Evolutionary conservation across 2,329 filamentous ascomycete species (phyloP).

Genomic region (Phialophora expanda): DNA sequence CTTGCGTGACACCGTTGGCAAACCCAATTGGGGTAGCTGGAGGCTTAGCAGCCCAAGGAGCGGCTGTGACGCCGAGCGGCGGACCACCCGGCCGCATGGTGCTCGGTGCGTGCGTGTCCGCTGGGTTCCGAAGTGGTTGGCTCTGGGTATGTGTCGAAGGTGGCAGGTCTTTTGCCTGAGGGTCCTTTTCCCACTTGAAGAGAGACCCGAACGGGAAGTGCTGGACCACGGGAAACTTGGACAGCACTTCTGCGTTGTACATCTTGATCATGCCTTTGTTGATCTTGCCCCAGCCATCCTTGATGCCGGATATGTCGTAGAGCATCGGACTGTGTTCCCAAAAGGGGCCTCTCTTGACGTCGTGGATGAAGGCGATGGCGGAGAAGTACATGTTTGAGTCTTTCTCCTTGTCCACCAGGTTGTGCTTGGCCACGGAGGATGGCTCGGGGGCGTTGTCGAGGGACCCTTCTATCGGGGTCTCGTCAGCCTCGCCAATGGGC

Average conservation of each 20-base stretch:
- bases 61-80: slow-evolving; percentile 30
- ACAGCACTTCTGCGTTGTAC: slow-evolving; percentile 95
- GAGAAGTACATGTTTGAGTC: slow-evolving; percentile 86
- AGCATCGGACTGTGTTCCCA: slow-evolving; percentile 94
- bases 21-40: slow-evolving; percentile 34
- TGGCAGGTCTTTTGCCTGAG: slow-evolving; percentile 58
- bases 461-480: slow-evolving; percentile 80
- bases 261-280: slow-evolving; percentile 99
- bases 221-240: slow-evolving; percentile 98
- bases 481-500: slow-evolving; percentile 67
- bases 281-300: slow-evolving; percentile 96
- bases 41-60: slow-evolving; percentile 39
- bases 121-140: slow-evolving; percentile 53
- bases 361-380: slow-evolving; percentile 94
- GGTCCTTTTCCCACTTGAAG: slow-evolving; percentile 76
- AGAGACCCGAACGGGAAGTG: slow-evolving; percentile 85
- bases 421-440: slow-evolving; percentile 67
- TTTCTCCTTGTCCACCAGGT: slow-evolving; percentile 69
- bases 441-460: slow-evolving; percentile 73
- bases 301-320: slow-evolving; percentile 91
- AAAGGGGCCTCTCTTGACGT: slow-evolving; percentile 94
- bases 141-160: slow-evolving; percentile 64
- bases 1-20: slow-evolving; percentile 40
- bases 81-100: slow-evolving; percentile 25
- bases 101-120: slow-evolving; percentile 25